Percentiles rank a stretch among this genome's conserved stretches.
These are phyloP conservation scores for Hyaloscypha finlandica DNA, from an alignment of 495 filamentous ascomycete species.

Conservation along the genomic window DNA sequence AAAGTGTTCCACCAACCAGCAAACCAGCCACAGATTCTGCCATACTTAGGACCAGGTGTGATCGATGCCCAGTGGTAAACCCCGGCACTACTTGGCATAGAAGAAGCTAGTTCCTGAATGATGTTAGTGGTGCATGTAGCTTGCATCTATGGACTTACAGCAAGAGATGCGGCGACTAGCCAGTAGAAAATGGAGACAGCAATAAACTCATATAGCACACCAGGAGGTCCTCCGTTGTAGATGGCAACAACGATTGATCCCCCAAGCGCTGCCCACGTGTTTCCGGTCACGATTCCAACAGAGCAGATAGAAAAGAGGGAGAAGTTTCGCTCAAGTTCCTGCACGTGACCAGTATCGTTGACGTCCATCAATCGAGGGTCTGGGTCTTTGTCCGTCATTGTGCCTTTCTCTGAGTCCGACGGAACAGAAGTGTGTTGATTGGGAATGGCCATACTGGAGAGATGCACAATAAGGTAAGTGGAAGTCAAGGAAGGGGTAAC, in stretches of 20 bases:
- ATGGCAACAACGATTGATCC: slow-evolving; percentile 42
- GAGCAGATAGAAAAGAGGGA: slow-evolving; percentile 52
- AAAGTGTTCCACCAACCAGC: slow-evolving; percentile 79
- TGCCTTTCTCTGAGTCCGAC: slow-evolving; percentile 22
- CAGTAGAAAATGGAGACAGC: slow-evolving; percentile 27
- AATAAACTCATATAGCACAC: slow-evolving; percentile 50
- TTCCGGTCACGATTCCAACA: slow-evolving; percentile 54
- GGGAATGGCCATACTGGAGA: neutral
- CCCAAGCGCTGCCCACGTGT: slow-evolving; percentile 57
- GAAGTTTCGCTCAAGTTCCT: slow-evolving; percentile 57
- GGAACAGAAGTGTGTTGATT: neutral
- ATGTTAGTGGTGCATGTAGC: neutral
- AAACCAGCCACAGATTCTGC: slow-evolving; percentile 71
- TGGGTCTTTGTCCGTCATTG: slow-evolving; percentile 1
- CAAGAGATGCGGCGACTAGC: slow-evolving; percentile 37
- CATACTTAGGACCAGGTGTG: slow-evolving; percentile 65
- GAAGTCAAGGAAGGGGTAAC: neutral
- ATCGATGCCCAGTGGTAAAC: slow-evolving; percentile 84
- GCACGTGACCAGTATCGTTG: slow-evolving; percentile 56
- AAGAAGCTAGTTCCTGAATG: slow-evolving; percentile 62
- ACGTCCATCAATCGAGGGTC: slow-evolving; percentile 26
- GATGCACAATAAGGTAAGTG: neutral
- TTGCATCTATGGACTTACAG: slow-evolving; percentile 33
- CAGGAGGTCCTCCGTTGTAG: slow-evolving; percentile 58
- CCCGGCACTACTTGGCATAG: slow-evolving; percentile 75